Percentiles rank a stretch among this genome's conserved stretches.
Conservation (phyloP, 129 eudicot genomes). For the sunflower (Helianthus annuus) region DNA sequence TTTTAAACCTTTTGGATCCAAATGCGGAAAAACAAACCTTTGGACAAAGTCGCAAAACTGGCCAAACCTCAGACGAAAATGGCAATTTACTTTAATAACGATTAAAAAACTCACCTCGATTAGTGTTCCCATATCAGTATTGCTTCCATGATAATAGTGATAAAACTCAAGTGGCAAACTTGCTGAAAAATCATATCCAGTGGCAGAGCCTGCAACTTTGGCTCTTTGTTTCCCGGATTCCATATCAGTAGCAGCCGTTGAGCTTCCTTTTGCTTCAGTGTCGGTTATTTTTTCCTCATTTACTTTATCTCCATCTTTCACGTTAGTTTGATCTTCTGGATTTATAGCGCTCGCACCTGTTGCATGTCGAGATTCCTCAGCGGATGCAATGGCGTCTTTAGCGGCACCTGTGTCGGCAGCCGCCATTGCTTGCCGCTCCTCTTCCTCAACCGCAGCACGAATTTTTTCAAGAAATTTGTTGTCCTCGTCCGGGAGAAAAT, state of each 20-base stretch:
- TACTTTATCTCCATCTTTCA: slow-evolving; percentile 30
- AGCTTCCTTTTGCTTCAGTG: slow-evolving; percentile 32
- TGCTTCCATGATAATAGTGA: slow-evolving; percentile 97
- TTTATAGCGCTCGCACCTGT: slow-evolving; percentile 34
- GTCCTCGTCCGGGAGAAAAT: slow-evolving; percentile 95
- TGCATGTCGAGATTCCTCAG: slow-evolving; percentile 68
- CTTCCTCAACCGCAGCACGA: slow-evolving; percentile 96
- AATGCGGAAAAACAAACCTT: no score
- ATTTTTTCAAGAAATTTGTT: slow-evolving; percentile 91
- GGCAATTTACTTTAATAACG: background rate
- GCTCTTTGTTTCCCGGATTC: slow-evolving; percentile 40
- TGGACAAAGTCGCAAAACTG: no score
- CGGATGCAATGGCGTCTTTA: slow-evolving; percentile 87
- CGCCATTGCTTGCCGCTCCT: slow-evolving; percentile 82
- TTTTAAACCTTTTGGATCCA: no score
- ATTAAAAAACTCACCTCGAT: slow-evolving; percentile 60
- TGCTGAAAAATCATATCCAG: slow-evolving; percentile 64
- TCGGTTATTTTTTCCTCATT: slow-evolving; percentile 34
- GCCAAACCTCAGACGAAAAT: no score
- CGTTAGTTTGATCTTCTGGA: slow-evolving; percentile 32
- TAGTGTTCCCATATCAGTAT: slow-evolving; percentile 88
- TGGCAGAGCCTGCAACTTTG: slow-evolving; percentile 34
- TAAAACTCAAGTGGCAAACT: slow-evolving; percentile 89
- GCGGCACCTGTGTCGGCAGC: slow-evolving; percentile 92
- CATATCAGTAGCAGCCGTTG: slow-evolving; percentile 16